Evolutionary conservation across 2,329 filamentous ascomycete genomes (phyloP), one percentile per base, ranked within the genome.

Genomic region (Ilyonectria robusta): DNA sequence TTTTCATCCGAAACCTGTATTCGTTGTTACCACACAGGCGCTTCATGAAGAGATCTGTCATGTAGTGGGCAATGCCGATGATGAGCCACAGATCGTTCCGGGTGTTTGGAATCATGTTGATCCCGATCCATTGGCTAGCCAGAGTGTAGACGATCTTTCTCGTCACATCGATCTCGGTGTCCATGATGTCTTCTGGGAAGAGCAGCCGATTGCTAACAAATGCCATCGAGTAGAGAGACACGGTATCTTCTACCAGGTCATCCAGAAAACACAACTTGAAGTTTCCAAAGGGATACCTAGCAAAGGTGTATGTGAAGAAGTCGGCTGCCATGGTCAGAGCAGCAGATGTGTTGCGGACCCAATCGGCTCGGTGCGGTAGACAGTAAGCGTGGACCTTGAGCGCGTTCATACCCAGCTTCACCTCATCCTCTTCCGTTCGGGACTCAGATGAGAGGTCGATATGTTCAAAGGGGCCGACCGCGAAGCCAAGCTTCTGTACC

Each of bases 251-350:
- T 1, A 92, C 83, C 78, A 96, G 88, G 78, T 99, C 96, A 74
- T 99, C 96, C 19, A 99, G 91, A 74, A 99, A 99, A 72, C 94
- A 95, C 61, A 98, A 83, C 76, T 97, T 97, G 85, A 97, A 98
- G 76, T 93, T 94, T 31, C 93, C 89, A 78, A 96, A 98, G 0
- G 96, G 95, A 78, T 97, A 99, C 23, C 93, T 92, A 29, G 94
- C 94, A 78, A 95, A 98, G 4, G 91, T 93, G 70, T 95, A 89
- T 4, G 93, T 94, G 77, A 98, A 94, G 79, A 93, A 93, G 78
- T 99, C 96, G n/a, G 97, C 91, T 1, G 94, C 94, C 78, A 89
- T 90, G 21, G 95, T 93, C 72, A 98, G 87, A 11, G 95, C 93
- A 73, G 93, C 91, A 73, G 94, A 96, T 6, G 94, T 96, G 76